A percentile compares a stretch with the other conserved stretches of the same genome.
phyloP scores from a whole-genome alignment of 345 rosid genomes.

The Pelargonium nanum region DNA sequence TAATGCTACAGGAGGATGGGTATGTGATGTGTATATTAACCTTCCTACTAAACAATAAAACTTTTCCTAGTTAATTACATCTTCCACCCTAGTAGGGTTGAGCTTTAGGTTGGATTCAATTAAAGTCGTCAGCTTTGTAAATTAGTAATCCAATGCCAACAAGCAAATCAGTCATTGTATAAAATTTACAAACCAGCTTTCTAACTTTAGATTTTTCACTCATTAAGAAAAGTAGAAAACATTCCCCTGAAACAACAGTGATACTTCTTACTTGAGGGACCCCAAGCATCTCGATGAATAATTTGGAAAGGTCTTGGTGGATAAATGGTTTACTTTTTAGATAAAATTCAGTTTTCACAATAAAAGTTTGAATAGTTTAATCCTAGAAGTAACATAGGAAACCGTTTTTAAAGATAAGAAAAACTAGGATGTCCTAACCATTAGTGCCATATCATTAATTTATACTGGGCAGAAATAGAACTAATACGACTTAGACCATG shows the following conservation, averaged over 20 bases:
- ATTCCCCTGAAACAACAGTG: not conserved
- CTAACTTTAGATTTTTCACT: not conserved
- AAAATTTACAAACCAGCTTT: not conserved
- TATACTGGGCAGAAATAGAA: too few species aligned
- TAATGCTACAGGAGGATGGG: too few species aligned
- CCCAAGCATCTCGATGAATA: too few species aligned
- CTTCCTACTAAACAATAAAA: too few species aligned
- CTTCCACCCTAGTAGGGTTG: too few species aligned
- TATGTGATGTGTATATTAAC: too few species aligned
- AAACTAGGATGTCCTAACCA: slow-evolving; percentile 3
- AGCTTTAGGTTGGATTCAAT: too few species aligned
- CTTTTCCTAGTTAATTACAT: too few species aligned
- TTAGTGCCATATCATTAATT: too few species aligned
- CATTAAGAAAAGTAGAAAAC: slow-evolving; percentile 1
- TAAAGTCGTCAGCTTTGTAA: too few species aligned
- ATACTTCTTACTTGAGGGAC: not conserved
- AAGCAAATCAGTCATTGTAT: not conserved
- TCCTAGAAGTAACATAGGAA: not conserved
- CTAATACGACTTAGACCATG: too few species aligned
- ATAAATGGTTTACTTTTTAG: not conserved
- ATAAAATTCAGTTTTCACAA: not conserved
- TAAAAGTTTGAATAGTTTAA: not conserved
- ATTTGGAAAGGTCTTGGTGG: slow-evolving; percentile 1
- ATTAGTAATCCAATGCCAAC: too few species aligned
- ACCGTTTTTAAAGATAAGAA: not conserved